A percentile compares a stretch with the other conserved stretches of the same genome.
Evolutionary conservation across 768 basidiomycete genomes (phyloP).

Genomic region (Agrocybe pediades): DNA sequence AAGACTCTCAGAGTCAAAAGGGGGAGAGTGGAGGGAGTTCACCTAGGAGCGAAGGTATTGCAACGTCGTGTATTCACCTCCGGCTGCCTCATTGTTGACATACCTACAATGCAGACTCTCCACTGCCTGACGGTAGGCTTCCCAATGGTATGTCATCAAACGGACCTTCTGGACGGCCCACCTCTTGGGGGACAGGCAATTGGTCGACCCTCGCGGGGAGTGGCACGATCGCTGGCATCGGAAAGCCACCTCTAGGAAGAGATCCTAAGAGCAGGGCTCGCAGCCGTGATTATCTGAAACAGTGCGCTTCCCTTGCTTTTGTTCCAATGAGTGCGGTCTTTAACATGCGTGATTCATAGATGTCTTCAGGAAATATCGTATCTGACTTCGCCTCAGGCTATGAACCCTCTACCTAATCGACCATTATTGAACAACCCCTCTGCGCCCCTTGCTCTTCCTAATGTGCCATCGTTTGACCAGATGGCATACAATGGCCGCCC

Average conservation of each 20-base stretch:
- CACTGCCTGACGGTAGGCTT: conserved; percentile 67
- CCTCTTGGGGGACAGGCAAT: conserved; percentile 57
- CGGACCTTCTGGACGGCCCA: conserved; percentile 49
- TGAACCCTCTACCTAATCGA: conserved; percentile 94
- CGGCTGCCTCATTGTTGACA: conserved; percentile 3
- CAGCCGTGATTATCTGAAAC: conserved; percentile 96
- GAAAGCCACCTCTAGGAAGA: conserved; percentile 77
- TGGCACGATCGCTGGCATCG: conserved; percentile 48
- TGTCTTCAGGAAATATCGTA: conserved; percentile 99
- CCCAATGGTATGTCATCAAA: conserved; percentile 59
- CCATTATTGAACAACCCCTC: conserved; percentile 70
- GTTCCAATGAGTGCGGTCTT: background rate
- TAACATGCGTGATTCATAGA: conserved; percentile 36
- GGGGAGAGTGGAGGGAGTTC: conserved; percentile 83
- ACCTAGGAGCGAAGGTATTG: conserved; percentile 79
- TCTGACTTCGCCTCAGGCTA: conserved; percentile 93
- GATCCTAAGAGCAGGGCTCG: conserved; percentile 96
- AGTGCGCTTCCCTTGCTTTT: conserved; percentile 48
- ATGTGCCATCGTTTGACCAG: conserved; percentile 73
- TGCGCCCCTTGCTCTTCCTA: conserved; percentile 66
- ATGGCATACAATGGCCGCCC: conserved; percentile 79
- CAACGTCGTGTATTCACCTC: conserved; percentile 1
- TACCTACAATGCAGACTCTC: conserved; percentile 55
- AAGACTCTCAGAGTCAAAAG: conserved; percentile 72
- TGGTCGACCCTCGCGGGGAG: conserved; percentile 47